A percentile compares a stretch with the other conserved stretches of the same genome.
phyloP scores from a whole-genome alignment of 192 early-diverging fungal genomes.

The Glomus cerebriforme region DNA sequence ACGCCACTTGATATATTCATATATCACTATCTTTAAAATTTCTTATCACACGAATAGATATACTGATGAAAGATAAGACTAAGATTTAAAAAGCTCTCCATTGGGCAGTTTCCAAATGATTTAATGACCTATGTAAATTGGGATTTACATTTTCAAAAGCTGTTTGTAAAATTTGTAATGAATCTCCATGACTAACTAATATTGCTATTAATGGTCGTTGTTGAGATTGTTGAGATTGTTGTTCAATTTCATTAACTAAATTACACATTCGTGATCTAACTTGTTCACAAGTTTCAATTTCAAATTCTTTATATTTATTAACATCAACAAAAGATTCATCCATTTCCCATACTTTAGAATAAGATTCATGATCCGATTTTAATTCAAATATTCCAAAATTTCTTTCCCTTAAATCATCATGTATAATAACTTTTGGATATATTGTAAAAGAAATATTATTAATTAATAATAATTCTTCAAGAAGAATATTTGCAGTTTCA shows the following conservation, averaged over 20 bases:
- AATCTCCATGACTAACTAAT: conserved; percentile 56
- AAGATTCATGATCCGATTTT: conserved; percentile 23
- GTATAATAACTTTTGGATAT: conserved; percentile 21
- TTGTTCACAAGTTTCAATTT: background rate
- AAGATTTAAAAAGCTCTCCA: conserved; percentile 45
- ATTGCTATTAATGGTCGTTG: conserved; percentile 31
- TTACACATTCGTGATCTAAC: background rate
- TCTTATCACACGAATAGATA: too few species aligned
- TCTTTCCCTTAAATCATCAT: conserved; percentile 43
- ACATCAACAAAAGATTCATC: background rate
- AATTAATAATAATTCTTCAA: background rate
- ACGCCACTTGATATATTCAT: too few species aligned
- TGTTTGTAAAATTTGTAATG: conserved; percentile 52
- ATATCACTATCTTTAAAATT: too few species aligned
- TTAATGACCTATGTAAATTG: conserved; percentile 48
- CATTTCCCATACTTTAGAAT: background rate
- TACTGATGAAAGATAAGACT: too few species aligned
- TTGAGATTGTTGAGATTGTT: background rate
- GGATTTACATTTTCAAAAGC: conserved; percentile 47
- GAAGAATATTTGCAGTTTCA: conserved; percentile 52
- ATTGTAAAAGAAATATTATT: background rate
- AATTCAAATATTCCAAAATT: conserved; percentile 52
- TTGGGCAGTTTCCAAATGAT: conserved; percentile 50
- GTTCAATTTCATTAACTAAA: background rate
- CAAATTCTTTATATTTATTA: background rate